Percentiles rank a stretch among this genome's conserved stretches.
These are phyloP conservation scores for Leishmania gerbilli DNA, from an alignment of 208 protist genomes.

Conservation along the genomic window DNA sequence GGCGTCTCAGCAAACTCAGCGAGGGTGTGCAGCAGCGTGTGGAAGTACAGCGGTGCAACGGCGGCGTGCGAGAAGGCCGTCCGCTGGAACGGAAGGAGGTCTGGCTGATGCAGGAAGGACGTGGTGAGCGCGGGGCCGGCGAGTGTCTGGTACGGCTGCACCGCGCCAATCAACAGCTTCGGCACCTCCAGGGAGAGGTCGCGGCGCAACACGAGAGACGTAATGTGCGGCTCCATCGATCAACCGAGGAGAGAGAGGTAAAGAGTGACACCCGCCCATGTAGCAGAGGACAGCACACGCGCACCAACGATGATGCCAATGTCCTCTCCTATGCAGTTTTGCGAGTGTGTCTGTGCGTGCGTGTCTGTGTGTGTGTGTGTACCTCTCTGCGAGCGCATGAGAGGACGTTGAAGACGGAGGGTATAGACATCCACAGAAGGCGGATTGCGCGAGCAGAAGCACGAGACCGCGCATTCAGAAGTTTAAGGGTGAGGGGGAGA, in stretches of 20 bases:
- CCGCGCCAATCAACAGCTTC: conserved; percentile 57
- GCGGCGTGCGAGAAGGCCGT: conserved; percentile 53
- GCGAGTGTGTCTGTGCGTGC: background rate
- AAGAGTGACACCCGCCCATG: background rate
- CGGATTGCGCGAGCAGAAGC: background rate
- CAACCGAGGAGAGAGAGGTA: background rate
- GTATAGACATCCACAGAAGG: background rate
- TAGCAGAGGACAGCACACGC: background rate
- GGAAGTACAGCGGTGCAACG: conserved; percentile 65
- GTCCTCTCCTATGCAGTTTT: background rate
- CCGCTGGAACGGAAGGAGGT: conserved; percentile 66
- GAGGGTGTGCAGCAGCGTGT: conserved; percentile 77
- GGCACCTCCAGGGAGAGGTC: conserved; percentile 57
- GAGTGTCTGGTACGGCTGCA: conserved; percentile 87
- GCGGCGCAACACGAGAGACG: conserved; percentile 21
- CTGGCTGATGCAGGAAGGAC: conserved; percentile 62
- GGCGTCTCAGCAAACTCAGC: conserved; percentile 81
- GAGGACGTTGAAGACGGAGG: background rate
- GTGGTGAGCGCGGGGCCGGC: conserved; percentile 74
- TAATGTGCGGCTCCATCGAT: conserved; percentile 1
- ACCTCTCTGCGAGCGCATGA: background rate
- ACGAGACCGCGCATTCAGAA: background rate
- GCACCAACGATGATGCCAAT: background rate
- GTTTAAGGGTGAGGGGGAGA: background rate
- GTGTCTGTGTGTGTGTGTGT: background rate